Evolutionary conservation across 768 basidiomycete species (phyloP).

Genomic region (Rhizopogon salebrosus): DNA sequence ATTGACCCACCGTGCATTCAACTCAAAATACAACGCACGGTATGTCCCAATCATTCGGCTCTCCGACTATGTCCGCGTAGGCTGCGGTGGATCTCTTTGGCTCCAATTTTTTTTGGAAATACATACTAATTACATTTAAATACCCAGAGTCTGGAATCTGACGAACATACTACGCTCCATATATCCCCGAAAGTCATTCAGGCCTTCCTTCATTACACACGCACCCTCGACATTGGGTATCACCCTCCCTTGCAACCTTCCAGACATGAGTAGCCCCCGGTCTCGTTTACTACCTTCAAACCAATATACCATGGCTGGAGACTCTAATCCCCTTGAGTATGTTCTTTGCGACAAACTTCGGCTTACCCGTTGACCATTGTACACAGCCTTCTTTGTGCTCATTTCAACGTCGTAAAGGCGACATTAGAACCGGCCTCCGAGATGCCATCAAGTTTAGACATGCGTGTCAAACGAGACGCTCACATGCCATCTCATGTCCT

Average conservation of each 20-base stretch:
- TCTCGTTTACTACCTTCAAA: slow-evolving; percentile 23
- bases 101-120: background rate
- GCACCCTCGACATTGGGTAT: slow-evolving; percentile 10
- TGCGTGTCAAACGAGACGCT: slow-evolving; percentile 40
- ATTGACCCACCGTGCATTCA: background rate
- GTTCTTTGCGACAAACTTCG: background rate
- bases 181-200: slow-evolving; percentile 5
- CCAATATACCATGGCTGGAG: slow-evolving; percentile 10
- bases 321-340: slow-evolving; percentile 25
- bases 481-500: slow-evolving; percentile 55
- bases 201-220: slow-evolving; percentile 7
- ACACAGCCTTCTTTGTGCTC: slow-evolving; percentile 25
- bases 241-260: slow-evolving; percentile 11
- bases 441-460: slow-evolving; percentile 41
- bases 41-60: slow-evolving; percentile 10
- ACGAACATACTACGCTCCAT: slow-evolving; percentile 10
- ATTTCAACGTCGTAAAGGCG: slow-evolving; percentile 28
- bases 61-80: background rate
- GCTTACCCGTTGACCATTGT: slow-evolving; percentile 5
- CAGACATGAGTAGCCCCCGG: slow-evolving; percentile 11
- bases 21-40: slow-evolving; percentile 19
- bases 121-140: slow-evolving; percentile 11
- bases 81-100: slow-evolving; percentile 2
- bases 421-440: slow-evolving; percentile 16
- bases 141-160: slow-evolving; percentile 15